phyloP scores from a whole-genome alignment of 73 alveolate genomes.

The Paraurostyla sp. region DNA sequence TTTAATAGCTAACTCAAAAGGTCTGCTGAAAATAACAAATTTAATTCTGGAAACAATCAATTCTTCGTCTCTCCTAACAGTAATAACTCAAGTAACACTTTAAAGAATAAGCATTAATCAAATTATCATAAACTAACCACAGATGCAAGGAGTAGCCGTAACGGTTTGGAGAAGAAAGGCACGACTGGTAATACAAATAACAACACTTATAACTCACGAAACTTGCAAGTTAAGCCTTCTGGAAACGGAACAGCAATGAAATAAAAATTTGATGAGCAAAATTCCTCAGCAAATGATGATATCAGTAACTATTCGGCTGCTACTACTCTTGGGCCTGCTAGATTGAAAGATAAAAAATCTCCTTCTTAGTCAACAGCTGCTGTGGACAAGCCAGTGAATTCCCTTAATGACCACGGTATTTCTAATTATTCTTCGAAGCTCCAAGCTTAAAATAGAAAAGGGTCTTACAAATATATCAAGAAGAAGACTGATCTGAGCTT shows the following conservation, averaged over 20 bases:
- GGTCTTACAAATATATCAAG: neutral
- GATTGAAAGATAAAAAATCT: no score
- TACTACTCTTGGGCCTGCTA: no score
- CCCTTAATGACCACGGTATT: neutral
- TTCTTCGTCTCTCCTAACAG: neutral
- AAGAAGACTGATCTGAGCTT: neutral
- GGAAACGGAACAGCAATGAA: no score
- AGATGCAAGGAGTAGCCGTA: neutral
- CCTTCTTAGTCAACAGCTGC: no score
- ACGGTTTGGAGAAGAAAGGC: neutral
- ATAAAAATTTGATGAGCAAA: no score
- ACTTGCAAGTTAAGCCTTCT: no score
- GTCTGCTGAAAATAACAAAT: neutral
- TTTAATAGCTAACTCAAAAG: neutral
- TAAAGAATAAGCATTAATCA: neutral
- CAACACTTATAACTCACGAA: no score
- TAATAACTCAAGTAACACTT: neutral
- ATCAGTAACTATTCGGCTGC: no score
- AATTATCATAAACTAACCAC: neutral
- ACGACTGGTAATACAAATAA: no score
- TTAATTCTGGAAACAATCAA: neutral
- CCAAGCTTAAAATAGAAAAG: neutral
- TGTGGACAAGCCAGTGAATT: no score
- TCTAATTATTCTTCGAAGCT: neutral
- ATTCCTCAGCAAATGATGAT: no score